These are phyloP conservation scores for Russula griseocarnosa DNA, from an alignment of 768 basidiomycete genomes.

Conservation along the genomic window DNA sequence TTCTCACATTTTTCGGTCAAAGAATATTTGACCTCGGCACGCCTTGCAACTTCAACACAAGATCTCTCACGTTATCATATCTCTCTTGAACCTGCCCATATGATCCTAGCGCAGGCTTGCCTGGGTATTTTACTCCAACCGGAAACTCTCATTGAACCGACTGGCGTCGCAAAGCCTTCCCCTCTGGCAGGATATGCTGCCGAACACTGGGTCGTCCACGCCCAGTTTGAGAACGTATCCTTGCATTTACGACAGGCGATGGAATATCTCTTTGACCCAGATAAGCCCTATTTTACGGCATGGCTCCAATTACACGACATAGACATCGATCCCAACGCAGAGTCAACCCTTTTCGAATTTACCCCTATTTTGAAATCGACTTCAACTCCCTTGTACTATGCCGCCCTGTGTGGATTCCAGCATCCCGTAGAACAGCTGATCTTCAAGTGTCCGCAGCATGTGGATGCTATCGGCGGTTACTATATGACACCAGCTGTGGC, in stretches of 20 bases:
- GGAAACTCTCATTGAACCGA: too few species aligned
- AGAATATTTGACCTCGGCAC: neutral
- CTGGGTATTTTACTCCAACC: neutral
- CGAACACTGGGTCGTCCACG: neutral
- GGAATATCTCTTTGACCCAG: neutral
- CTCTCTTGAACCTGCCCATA: neutral
- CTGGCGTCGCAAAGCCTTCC: neutral
- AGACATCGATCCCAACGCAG: neutral
- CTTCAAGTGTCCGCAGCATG: neutral
- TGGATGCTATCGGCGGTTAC: neutral
- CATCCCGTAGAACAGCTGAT: neutral
- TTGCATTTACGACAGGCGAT: neutral
- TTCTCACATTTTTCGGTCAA: neutral
- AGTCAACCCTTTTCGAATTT: too few species aligned
- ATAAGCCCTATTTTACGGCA: neutral
- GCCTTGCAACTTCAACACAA: neutral
- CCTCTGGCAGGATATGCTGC: neutral
- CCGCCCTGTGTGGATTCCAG: neutral
- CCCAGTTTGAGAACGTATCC: neutral
- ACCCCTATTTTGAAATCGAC: too few species aligned
- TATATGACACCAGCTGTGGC: neutral
- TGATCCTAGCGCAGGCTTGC: neutral
- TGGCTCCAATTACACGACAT: neutral
- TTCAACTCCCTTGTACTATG: neutral
- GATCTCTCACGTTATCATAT: neutral